Base-by-base conservation (phyloP, 805 yeast genomes). In the Saturnispora kantuleensis region DNA sequence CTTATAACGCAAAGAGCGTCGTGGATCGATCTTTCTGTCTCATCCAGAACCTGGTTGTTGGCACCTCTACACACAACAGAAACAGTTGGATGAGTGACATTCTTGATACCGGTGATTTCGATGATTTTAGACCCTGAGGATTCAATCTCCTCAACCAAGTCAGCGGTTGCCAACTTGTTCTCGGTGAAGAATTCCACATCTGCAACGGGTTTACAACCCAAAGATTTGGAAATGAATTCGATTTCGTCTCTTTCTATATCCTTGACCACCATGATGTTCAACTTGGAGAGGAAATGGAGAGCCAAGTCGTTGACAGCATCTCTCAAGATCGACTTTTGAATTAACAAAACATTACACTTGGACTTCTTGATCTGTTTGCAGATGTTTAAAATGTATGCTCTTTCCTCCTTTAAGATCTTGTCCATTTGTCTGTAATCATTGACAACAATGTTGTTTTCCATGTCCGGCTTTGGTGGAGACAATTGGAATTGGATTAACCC, bases 371-470 rank as follows among this genome's bases (percentile, higher is more conserved):
- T 87, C 62, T 86, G 87, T 67, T 93, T 93, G 71, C 96, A 89
- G 62, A 93, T 84, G 64, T 90, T 90, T 61, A 93, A 75, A 59
- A 93, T 69, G 62, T 93, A 93, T 28, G 96, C 93, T 63, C 99
- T 81, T 72, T 93, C 98, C 68, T 93, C 99, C 62, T 94, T 93
- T 61, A 93, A 73, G 55, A 93, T 93, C 69, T 90, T 93, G 67
- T 93, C 99, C 99, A 93, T 93, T 67, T 93, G 98, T 66, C 98
- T 79, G 70, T 93, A 93, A 65, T 93, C 99, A 60, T 85, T 93
- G 45, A 93, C 97, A 47, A 93, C 95, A 41, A 93, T 90, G 61
- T 89, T 90, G 65, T 93, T 93, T 69, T 93, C 98, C 83, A 94
- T 83, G 60, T 88, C 97, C 16, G 97, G 97, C 62, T 88, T 88